These are phyloP conservation scores for Neotropicomus parvogracilis DNA, from an alignment of 1,284 basidiomycete genomes.

Conservation along the genomic window DNA sequence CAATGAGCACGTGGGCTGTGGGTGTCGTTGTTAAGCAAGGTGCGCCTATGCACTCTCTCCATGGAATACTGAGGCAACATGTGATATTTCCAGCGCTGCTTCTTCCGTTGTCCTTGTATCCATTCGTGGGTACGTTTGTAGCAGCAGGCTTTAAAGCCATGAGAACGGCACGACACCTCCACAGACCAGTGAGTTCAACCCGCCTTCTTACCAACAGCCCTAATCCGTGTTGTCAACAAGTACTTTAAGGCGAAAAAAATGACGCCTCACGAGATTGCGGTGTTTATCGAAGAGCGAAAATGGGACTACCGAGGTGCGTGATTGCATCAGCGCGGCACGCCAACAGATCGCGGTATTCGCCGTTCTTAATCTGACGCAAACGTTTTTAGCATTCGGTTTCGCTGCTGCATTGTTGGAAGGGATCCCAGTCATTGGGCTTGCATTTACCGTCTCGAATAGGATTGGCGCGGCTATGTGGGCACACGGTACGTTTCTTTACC, in stretches of 20 bases:
- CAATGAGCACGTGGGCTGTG: constrained; percentile 47
- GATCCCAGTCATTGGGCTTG: constrained; percentile 72
- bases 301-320: constrained; percentile 76
- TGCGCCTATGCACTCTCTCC: constrained; percentile 30
- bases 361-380: not conserved
- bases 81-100: constrained; percentile 52
- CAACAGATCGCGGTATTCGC: not conserved
- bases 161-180: constrained; percentile 66
- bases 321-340: not conserved
- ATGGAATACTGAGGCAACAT: not conserved
- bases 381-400: constrained; percentile 71
- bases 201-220: not conserved
- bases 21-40: constrained; percentile 50
- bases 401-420: constrained; percentile 73
- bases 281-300: constrained; percentile 83
- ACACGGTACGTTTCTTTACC: constrained; percentile 49
- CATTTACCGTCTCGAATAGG: constrained; percentile 81
- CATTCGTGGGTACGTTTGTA: constrained; percentile 63
- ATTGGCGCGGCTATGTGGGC: constrained; percentile 92
- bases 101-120: constrained; percentile 66
- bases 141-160: constrained; percentile 67
- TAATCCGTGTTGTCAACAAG: constrained; percentile 32
- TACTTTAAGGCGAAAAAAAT: constrained; percentile 84
- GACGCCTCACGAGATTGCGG: constrained; percentile 59
- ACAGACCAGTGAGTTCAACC: constrained; percentile 54